Conservation (phyloP, 805 yeast species). For the Candida vartiovaarae region DNA sequence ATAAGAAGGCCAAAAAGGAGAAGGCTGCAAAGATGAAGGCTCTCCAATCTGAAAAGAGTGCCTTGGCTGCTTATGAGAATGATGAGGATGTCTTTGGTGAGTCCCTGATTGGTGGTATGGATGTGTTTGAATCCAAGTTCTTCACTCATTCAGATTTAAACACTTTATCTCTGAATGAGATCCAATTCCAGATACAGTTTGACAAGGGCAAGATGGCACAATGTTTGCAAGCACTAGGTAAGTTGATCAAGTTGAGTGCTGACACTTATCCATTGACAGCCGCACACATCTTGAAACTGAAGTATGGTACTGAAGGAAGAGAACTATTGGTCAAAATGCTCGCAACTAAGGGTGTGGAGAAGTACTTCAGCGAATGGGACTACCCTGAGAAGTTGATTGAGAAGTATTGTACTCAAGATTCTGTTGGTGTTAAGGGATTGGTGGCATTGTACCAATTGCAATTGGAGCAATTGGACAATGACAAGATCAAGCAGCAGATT, state of each 20-base stretch:
- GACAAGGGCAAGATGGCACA: slow-evolving; percentile 19
- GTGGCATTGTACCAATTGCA: slow-evolving; percentile 12
- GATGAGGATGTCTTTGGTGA: slow-evolving; percentile 60
- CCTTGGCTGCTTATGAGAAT: slow-evolving; percentile 31
- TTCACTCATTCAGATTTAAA: slow-evolving; percentile 39
- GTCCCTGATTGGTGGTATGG: slow-evolving; percentile 32
- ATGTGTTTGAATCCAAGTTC: slow-evolving; percentile 37
- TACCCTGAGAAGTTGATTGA: slow-evolving; percentile 10
- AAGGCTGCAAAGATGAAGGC: slow-evolving; percentile 35
- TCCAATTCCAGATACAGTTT: slow-evolving; percentile 20
- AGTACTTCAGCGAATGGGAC: slow-evolving; percentile 16
- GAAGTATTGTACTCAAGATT: slow-evolving; percentile 7
- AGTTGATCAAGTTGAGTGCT: slow-evolving; percentile 16
- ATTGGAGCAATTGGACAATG: slow-evolving; percentile 14
- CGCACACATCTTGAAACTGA: slow-evolving; percentile 15
- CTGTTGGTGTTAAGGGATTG: slow-evolving; percentile 12
- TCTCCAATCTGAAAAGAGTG: slow-evolving; percentile 44
- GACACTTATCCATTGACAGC: slow-evolving; percentile 15
- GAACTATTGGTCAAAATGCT: slow-evolving; percentile 19
- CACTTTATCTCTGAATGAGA: slow-evolving; percentile 21
- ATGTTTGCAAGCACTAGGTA: slow-evolving; percentile 15
- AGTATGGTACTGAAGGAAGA: slow-evolving; percentile 12
- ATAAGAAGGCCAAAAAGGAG: slow-evolving; percentile 51
- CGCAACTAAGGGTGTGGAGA: slow-evolving; percentile 20
- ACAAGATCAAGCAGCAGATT: slow-evolving; percentile 9